Conservation (phyloP, 2,329 filamentous ascomycete genomes). For the Tolypocladium tundrense region DNA sequence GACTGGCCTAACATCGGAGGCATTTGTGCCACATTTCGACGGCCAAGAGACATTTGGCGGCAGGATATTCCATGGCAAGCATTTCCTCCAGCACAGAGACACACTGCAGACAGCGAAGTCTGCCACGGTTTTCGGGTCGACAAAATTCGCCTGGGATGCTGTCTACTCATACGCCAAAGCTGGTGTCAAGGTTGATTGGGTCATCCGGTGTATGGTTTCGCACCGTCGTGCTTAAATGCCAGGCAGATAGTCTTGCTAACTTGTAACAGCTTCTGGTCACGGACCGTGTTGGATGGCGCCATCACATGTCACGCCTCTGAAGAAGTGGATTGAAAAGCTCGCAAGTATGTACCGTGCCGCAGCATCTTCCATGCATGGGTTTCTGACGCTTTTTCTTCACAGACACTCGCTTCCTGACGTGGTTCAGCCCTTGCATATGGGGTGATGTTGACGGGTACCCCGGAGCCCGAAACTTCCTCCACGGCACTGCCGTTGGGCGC, state of each 20-base stretch:
- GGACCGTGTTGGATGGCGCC: slow-evolving; percentile 51
- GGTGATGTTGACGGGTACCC: slow-evolving; percentile 51
- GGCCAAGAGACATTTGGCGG: slow-evolving; percentile 34
- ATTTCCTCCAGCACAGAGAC: slow-evolving; percentile 30
- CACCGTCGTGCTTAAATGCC: neutral
- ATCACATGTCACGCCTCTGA: slow-evolving; percentile 55
- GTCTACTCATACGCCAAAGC: slow-evolving; percentile 49
- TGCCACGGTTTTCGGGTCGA: slow-evolving; percentile 49
- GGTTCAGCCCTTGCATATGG: slow-evolving; percentile 69
- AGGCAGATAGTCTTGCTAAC: neutral
- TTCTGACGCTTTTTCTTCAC: slow-evolving; percentile 20
- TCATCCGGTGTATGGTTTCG: slow-evolving; percentile 38
- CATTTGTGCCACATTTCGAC: slow-evolving; percentile 31
- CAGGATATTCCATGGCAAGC: slow-evolving; percentile 38
- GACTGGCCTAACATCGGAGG: slow-evolving; percentile 42
- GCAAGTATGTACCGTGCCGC: slow-evolving; percentile 29
- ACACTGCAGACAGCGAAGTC: slow-evolving; percentile 30
- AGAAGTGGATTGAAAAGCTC: slow-evolving; percentile 58
- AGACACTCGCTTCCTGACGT: slow-evolving; percentile 56
- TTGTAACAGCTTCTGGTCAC: slow-evolving; percentile 31
- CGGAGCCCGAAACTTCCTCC: slow-evolving; percentile 42
- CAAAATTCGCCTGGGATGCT: slow-evolving; percentile 56
- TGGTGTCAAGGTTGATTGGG: slow-evolving; percentile 47
- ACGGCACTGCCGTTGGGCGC: slow-evolving; percentile 46
- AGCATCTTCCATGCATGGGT: slow-evolving; percentile 20